Base-by-base conservation (phyloP, 768 basidiomycete genomes). In the Pulveroboletus ravenelii region DNA sequence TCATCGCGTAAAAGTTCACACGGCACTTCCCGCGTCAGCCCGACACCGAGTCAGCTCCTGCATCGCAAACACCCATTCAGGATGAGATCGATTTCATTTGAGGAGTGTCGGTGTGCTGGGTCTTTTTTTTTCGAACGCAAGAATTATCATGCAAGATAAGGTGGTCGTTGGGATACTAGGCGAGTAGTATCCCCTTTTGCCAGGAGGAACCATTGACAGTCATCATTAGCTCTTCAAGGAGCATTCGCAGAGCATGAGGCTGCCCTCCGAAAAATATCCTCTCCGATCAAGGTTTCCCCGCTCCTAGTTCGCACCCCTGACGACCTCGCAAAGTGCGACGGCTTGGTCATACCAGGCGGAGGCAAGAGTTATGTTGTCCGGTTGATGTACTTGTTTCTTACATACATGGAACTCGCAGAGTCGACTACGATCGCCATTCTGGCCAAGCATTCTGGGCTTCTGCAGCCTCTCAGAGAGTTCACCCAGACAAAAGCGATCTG, bases 261-360 rank as follows among this genome's bases (percentile, higher is more conserved):
- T 27, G 81, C 81, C 55, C 77, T 92, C 29, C 77, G 85, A 64
- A 78, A 77, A 62, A 68, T 83, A 50, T 69, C 75, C 27, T 62
- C 76, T 20, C 72, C 73, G 54, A 62, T 67, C 36, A 75, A 69
- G 54, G 67, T 86, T 52, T 63, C 60, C 34, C 71, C 78, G 36
- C 60, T 79, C 42, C 78, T 82, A 18, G 89, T 97, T 13, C 85
- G 86, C 41, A 88, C 82, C 3, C 70, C 77, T 3, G 79, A 80
- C n/a, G 92, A 96, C 51, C 78, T 97, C 29, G 70, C 70, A 45
- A 68, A 62, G 47, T 95, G 93, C 65, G 81, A 89, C 58, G 94
- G 87, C 1, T 74, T 98, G 43, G 84, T 98, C 53, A 91, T 98
- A 54, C 95, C 95, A 10, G 95, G 94, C 7, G 95, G 95, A 72